A percentile compares a stretch with the other conserved stretches of the same genome.
phyloP scores from a whole-genome alignment of 768 basidiomycete species.

The Lactifluus rugatus region DNA sequence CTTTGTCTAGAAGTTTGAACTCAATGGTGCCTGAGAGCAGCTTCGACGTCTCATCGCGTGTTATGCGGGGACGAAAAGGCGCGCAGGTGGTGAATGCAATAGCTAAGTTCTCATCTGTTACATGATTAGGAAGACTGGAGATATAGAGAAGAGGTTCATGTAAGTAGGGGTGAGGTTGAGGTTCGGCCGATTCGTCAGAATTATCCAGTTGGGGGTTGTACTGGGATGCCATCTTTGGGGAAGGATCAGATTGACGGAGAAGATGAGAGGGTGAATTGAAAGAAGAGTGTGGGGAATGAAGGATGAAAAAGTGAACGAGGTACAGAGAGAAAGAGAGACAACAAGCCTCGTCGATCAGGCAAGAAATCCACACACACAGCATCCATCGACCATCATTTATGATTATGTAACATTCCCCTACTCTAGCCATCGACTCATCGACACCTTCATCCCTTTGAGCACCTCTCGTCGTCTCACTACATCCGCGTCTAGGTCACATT shows the following conservation, averaged over 20 bases:
- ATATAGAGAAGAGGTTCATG: constrained; percentile 78
- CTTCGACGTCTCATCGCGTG: constrained; percentile 44
- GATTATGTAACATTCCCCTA: constrained; percentile 18
- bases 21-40: constrained; percentile 67
- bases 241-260: neutral
- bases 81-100: constrained; percentile 63
- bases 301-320: neutral
- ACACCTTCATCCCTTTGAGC: constrained; percentile 41
- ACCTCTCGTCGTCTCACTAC: constrained; percentile 43
- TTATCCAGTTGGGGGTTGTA: constrained; percentile 16
- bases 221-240: constrained; percentile 10
- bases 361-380: neutral
- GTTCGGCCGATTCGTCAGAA: constrained; percentile 15
- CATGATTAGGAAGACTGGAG: constrained; percentile 62
- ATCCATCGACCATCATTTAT: constrained; percentile 1
- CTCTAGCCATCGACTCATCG: constrained; percentile 23
- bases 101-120: constrained; percentile 71
- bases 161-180: constrained; percentile 68
- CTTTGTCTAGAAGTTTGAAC: constrained; percentile 74
- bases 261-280: neutral
- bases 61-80: constrained; percentile 72
- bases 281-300: neutral
- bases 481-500: constrained; percentile 43
- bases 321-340: neutral
- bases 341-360: neutral